These are phyloP conservation scores for Chromera velia DNA, from an alignment of 73 alveolate species.

Conservation along the genomic window DNA sequence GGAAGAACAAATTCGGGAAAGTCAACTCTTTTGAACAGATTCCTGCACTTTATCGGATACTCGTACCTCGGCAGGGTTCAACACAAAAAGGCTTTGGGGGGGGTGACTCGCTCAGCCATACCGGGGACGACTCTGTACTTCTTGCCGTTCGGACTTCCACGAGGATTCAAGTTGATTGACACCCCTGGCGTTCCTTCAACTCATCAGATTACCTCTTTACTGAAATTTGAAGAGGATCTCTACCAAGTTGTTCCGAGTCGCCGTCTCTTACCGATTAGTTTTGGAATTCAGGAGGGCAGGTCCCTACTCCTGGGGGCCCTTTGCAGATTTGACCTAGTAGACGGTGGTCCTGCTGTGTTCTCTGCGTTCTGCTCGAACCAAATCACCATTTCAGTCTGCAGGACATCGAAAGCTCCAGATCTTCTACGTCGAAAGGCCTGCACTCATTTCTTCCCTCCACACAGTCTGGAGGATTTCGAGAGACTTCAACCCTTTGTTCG, in stretches of 20 bases:
- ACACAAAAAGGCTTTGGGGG: slow-evolving; percentile 20
- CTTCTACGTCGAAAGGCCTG: not conserved
- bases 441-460: slow-evolving; percentile 26
- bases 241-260: slow-evolving; percentile 20
- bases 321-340: not conserved
- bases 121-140: slow-evolving; percentile 38
- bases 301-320: not conserved
- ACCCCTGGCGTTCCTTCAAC: slow-evolving; percentile 34
- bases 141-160: slow-evolving; percentile 23
- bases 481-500: slow-evolving; percentile 25
- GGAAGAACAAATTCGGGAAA: slow-evolving; percentile 34
- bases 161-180: slow-evolving; percentile 11
- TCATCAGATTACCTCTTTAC: not conserved
- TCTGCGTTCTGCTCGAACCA: not conserved
- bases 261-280: slow-evolving; percentile 22
- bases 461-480: slow-evolving; percentile 41
- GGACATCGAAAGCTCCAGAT: not conserved
- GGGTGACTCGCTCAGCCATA: slow-evolving; percentile 37
- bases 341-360: not conserved
- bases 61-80: slow-evolving; percentile 21
- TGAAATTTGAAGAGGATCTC: not conserved
- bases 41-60: slow-evolving; percentile 25
- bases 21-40: slow-evolving; percentile 27
- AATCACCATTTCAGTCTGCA: no score
- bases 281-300: not conserved